Evolutionary conservation across 495 filamentous ascomycete genomes (phyloP).

Genomic region (Xylaria longipes): DNA sequence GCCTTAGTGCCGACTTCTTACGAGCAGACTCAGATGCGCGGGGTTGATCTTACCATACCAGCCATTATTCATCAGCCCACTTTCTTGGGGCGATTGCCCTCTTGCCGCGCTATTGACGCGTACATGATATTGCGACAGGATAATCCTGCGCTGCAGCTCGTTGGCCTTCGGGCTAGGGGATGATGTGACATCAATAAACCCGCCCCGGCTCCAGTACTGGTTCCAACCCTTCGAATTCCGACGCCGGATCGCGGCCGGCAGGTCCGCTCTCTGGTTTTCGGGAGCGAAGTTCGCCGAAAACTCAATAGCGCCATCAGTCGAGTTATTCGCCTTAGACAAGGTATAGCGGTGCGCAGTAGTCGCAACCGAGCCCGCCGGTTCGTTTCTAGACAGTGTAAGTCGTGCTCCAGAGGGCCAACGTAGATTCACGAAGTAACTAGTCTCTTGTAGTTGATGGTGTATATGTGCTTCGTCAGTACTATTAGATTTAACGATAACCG

Average conservation of each 20-base stretch:
- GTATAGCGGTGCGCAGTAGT: slow-evolving; percentile 33
- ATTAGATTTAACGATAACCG: slow-evolving; percentile 24
- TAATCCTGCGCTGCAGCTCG: slow-evolving; percentile 57
- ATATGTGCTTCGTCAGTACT: slow-evolving; percentile 38
- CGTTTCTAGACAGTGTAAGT: slow-evolving; percentile 32
- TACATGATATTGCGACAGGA: slow-evolving; percentile 57
- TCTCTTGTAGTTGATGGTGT: slow-evolving; percentile 44
- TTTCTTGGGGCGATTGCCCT: slow-evolving; percentile 48
- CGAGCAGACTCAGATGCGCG: not conserved
- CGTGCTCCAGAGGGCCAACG: slow-evolving; percentile 39
- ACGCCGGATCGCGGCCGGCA: slow-evolving; percentile 27
- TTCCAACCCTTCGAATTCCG: slow-evolving; percentile 42
- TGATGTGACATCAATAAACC: slow-evolving; percentile 54
- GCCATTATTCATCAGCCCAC: slow-evolving; percentile 51
- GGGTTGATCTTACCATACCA: slow-evolving; percentile 44
- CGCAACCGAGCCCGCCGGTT: slow-evolving; percentile 25
- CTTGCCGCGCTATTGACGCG: slow-evolving; percentile 51
- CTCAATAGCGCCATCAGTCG: slow-evolving; percentile 13
- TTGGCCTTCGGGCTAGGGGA: slow-evolving; percentile 45
- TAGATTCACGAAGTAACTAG: slow-evolving; percentile 46
- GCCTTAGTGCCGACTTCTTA: not conserved
- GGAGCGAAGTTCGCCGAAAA: slow-evolving; percentile 36
- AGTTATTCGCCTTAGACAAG: slow-evolving; percentile 21
- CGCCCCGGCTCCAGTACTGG: slow-evolving; percentile 52
- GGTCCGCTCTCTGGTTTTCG: slow-evolving; percentile 23